These are phyloP conservation scores for Annulohypoxylon stygium DNA, from an alignment of 495 filamentous ascomycete species.

Conservation along the genomic window DNA sequence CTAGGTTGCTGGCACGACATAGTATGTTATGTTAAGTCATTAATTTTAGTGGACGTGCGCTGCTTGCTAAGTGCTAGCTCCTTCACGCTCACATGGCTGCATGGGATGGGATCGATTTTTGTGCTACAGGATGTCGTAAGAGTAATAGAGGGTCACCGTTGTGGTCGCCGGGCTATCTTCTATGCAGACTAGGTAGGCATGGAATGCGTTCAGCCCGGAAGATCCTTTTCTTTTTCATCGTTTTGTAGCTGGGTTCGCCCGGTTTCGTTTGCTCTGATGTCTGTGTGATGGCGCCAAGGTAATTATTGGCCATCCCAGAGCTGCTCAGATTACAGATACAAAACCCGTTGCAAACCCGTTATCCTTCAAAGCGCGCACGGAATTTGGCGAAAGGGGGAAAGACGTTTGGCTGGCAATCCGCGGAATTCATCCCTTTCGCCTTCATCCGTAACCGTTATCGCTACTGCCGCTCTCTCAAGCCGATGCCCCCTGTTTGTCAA, in stretches of 20 bases:
- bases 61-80: slow-evolving; percentile 15
- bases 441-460: background rate
- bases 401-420: background rate
- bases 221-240: slow-evolving; percentile 18
- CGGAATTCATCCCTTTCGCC: slow-evolving; percentile 9
- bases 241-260: background rate
- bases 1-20: slow-evolving; percentile 18
- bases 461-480: slow-evolving; percentile 11
- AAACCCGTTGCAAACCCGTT: background rate
- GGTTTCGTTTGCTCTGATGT: background rate
- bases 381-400: slow-evolving; percentile 12
- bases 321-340: background rate
- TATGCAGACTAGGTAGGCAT: background rate
- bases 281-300: slow-evolving; percentile 6
- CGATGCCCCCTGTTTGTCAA: background rate
- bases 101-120: slow-evolving; percentile 20
- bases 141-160: slow-evolving; percentile 22
- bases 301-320: background rate
- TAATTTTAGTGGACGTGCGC: slow-evolving; percentile 7
- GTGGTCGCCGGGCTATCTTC: slow-evolving; percentile 1
- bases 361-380: background rate
- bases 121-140: slow-evolving; percentile 23
- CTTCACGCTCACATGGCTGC: slow-evolving; percentile 31
- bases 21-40: slow-evolving; percentile 7
- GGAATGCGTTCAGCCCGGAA: slow-evolving; percentile 21